Evolutionary conservation across 1,139 yeast species (phyloP), one percentile per base, ranked within the genome.

Genomic region (Schizosaccharomyces versatilis): DNA sequence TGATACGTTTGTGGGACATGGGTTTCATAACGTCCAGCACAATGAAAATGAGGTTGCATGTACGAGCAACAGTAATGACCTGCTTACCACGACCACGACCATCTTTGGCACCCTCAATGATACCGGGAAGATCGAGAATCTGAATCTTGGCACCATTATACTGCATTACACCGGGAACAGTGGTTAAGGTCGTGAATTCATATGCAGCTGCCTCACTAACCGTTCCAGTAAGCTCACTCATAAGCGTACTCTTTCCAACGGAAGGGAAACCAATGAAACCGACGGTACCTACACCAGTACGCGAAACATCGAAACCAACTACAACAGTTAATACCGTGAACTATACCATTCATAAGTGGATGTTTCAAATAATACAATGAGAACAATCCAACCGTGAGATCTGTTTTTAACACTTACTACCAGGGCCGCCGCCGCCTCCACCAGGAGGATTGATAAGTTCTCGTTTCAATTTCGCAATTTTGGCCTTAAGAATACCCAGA

Each of bases 81-180:
- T 90, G 98, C 63, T 81, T 84, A 76, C 99, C 99, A 73, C 99
- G 80, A 73, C 99, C 98, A 68, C 88, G 84, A 70, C 98, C 98
- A 65, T 90, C 97, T 63, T 88, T 88, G 57, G 98, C 99, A 68
- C 98, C 98, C 69, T 93, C 97, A 63, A 90, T 90, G 64, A 90
- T 90, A 67, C 99, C 99, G 2, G 99, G 99, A 63, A 90, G 75
- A 77, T 90, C 99, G 65, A 90, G 73, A 94, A 93, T 85, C 71
- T 90, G 99, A 61, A 90, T 81, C 71, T 85, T 88, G 54, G 98
- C 97, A 65, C 99, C 99, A 63, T 86, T 85, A 67, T 85, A 88
- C 68, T 84, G 82, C 65, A 90, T 85, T 53, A 85, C 84, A 68
- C 98, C 98, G 0, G 97, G 97, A 56, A 90, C 97, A 0, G 98